These are phyloP conservation scores for Diaporthe helianthi DNA, from an alignment of 2,329 filamentous ascomycete species.

Conservation along the genomic window DNA sequence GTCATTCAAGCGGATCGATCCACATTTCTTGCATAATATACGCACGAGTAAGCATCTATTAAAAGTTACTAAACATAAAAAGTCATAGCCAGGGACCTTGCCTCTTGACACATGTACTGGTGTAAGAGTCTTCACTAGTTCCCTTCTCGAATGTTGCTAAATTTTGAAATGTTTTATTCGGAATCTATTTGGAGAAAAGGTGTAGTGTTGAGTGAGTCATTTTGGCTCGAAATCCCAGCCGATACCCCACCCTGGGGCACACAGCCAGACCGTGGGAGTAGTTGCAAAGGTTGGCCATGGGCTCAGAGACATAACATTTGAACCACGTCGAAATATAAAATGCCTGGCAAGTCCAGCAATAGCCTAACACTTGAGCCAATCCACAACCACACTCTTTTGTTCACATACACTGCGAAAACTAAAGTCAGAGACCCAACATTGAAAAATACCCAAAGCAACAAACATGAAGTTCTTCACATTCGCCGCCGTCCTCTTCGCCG, in stretches of 20 bases:
- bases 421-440: neutral
- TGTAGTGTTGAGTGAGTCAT: neutral
- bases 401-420: no score
- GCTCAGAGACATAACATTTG: neutral
- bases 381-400: neutral
- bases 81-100: no score
- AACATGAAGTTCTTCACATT: neutral
- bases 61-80: no score
- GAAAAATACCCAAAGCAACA: neutral
- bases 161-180: neutral
- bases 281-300: neutral
- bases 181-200: neutral
- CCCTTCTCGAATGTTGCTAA: neutral
- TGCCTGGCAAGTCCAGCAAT: neutral
- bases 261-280: no score
- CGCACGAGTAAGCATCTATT: neutral
- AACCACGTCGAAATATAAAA: neutral
- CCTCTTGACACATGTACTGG: neutral
- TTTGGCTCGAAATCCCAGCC: neutral
- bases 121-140: no score
- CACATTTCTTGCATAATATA: neutral
- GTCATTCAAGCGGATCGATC: neutral
- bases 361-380: neutral
- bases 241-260: no score
- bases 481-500: conserved; percentile 3